Conservation (phyloP, 2,329 filamentous ascomycete species). For the Hirsutella rhossiliensis region DNA sequence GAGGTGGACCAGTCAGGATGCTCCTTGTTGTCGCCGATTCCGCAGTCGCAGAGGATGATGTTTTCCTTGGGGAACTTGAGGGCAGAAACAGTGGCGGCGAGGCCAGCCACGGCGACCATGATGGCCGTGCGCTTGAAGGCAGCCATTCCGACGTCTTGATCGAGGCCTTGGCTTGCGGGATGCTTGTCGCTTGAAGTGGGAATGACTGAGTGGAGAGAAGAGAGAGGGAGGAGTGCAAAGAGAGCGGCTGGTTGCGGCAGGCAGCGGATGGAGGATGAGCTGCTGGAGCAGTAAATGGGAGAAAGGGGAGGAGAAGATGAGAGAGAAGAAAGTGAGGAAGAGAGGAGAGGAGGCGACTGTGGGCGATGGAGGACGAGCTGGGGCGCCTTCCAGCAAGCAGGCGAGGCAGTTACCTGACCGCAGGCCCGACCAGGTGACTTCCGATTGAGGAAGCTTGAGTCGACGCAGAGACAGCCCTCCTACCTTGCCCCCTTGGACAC, state of each 20-base stretch:
- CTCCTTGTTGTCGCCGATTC: conserved; percentile 27
- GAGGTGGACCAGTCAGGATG: conserved; percentile 29
- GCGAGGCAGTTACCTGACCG: too few species aligned
- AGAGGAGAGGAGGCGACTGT: not conserved
- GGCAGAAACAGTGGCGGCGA: conserved; percentile 10
- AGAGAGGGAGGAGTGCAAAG: not conserved
- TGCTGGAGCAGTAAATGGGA: not conserved
- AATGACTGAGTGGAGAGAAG: not conserved
- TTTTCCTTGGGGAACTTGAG: conserved; percentile 20
- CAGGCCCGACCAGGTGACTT: too few species aligned
- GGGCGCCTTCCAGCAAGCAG: not conserved
- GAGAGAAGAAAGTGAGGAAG: not conserved
- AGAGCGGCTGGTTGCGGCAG: not conserved
- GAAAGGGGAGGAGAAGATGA: not conserved
- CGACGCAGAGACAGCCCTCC: too few species aligned
- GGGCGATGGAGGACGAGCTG: not conserved
- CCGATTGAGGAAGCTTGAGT: too few species aligned
- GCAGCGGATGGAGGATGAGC: not conserved
- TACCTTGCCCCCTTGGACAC: too few species aligned
- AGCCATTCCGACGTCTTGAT: conserved; percentile 10
- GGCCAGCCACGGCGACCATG: conserved; percentile 10
- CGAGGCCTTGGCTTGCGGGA: not conserved
- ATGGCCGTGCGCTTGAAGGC: conserved; percentile 9
- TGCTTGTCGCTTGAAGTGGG: not conserved
- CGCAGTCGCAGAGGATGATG: conserved; percentile 28